Evolutionary conservation across 305 asterid species (phyloP), one percentile per base, ranked within the genome.

Genomic region (Fraxinus greggii): DNA sequence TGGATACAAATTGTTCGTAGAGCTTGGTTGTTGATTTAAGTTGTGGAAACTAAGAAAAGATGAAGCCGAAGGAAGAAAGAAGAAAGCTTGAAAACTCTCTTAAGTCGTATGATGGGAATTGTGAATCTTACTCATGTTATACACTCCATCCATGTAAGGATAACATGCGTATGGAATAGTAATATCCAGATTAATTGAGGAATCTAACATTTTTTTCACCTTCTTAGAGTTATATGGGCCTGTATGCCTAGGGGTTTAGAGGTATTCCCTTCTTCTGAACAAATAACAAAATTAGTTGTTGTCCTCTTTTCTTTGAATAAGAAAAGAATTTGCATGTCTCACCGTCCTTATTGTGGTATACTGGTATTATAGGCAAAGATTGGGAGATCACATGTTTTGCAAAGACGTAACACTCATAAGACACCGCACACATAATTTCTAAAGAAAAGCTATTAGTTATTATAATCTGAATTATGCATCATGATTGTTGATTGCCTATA

Each of bases 171-270:
- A 15, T 28, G 6, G 12, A 5, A 13, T 69, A 69, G 3, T 13
- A 69, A 5, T 29, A 69, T 69, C 75, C n/a, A 3, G 75, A 69
- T 69, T 69, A 28, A 69, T 69, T 69, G 38, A 69, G 75, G 75
- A 31, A 69, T 69, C 36, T 15, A 29, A 15, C 33, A 69, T 28
- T 12, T 69, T 69, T 45, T 29, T 29, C 38, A 69, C n/a, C 40
- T 29, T 69, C 29, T 69, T 31, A 13, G 36, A 28, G 36, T 67
- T 67, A 10, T 67, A 65, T 65, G 19, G 74, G 74, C 33, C 12
- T 29, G 38, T 69, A 29, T 69, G 36, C 38, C 38, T 0, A 13
- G 75, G 61, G 32, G 36, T 15, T 69, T 65, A 26, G 15, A 23
- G 17, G 9, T 24, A 63, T 69, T 69, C 10, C 33, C 5, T 51